phyloP scores from a whole-genome alignment of 169 alveolate species.

The Plasmodium knowlesi region DNA sequence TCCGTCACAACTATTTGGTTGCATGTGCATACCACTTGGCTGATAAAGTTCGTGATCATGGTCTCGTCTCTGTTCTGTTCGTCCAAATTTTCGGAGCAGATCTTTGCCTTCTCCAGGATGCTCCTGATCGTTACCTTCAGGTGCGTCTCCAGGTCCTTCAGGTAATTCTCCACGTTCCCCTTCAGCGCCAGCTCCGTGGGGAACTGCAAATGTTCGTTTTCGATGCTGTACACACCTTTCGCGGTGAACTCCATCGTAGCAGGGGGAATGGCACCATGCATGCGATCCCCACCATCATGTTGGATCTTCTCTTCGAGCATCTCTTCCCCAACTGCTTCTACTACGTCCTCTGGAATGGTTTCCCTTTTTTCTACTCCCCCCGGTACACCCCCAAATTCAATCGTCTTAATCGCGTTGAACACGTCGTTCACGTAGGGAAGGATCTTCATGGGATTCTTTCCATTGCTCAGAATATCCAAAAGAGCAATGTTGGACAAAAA shows the following conservation, averaged over 20 bases:
- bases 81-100: constrained; percentile 48
- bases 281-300: neutral
- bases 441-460: constrained; percentile 92
- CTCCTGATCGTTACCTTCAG: constrained; percentile 85
- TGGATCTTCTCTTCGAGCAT: neutral
- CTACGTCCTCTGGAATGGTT: neutral
- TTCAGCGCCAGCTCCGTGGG: constrained; percentile 16
- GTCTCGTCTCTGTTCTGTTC: constrained; percentile 85
- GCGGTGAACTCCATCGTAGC: constrained; percentile 24
- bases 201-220: constrained; percentile 54
- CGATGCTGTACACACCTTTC: constrained; percentile 70
- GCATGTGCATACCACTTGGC: constrained; percentile 94
- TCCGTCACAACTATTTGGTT: constrained; percentile 97
- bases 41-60: constrained; percentile 94
- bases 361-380: neutral
- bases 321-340: neutral
- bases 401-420: constrained; percentile 46
- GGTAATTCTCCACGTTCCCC: constrained; percentile 65
- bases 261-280: neutral
- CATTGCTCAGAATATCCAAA: constrained; percentile 94
- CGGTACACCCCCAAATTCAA: constrained; percentile 16
- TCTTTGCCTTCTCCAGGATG: constrained; percentile 76
- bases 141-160: constrained; percentile 68
- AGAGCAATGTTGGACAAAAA: constrained; percentile 96
- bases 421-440: constrained; percentile 42